Conservation (phyloP, 495 filamentous ascomycete species). For the Sordaria brevicollis region DNA sequence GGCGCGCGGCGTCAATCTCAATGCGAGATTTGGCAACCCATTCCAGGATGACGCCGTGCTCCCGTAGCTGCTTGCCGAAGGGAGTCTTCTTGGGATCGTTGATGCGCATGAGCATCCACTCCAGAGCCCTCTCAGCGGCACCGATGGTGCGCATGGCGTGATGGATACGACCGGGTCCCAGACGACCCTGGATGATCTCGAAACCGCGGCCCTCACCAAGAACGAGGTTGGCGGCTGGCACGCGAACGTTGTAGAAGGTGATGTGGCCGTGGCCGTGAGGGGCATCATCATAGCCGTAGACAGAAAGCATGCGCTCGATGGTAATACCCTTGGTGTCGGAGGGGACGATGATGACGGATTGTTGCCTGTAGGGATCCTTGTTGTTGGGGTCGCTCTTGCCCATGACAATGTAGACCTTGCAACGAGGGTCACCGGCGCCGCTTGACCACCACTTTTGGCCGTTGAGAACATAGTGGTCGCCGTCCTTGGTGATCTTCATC, state of each 20-base stretch:
- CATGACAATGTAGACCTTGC: conserved; percentile 86
- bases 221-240: conserved; percentile 67
- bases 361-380: conserved; percentile 68
- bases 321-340: conserved; percentile 65
- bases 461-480: conserved; percentile 76
- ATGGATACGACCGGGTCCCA: conserved; percentile 87
- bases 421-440: conserved; percentile 83
- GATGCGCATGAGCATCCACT: conserved; percentile 81
- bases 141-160: conserved; percentile 90
- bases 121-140: conserved; percentile 70
- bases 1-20: conserved; percentile 79
- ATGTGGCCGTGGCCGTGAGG: conserved; percentile 90
- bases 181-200: conserved; percentile 89
- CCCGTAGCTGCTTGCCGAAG: conserved; percentile 67
- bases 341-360: conserved; percentile 82
- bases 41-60: conserved; percentile 86
- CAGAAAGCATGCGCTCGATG: conserved; percentile 74
- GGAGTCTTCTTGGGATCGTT: conserved; percentile 81
- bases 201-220: conserved; percentile 89
- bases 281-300: conserved; percentile 92
- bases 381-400: conserved; percentile 68
- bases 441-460: conserved; percentile 97
- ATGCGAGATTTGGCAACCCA: conserved; percentile 86
- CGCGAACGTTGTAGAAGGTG: conserved; percentile 73
- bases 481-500: conserved; percentile 67